Evolutionary conservation across 202 grass and related monocot genomes (phyloP), one percentile per base, ranked within the genome.

Genomic region (Carex sylvatica): DNA sequence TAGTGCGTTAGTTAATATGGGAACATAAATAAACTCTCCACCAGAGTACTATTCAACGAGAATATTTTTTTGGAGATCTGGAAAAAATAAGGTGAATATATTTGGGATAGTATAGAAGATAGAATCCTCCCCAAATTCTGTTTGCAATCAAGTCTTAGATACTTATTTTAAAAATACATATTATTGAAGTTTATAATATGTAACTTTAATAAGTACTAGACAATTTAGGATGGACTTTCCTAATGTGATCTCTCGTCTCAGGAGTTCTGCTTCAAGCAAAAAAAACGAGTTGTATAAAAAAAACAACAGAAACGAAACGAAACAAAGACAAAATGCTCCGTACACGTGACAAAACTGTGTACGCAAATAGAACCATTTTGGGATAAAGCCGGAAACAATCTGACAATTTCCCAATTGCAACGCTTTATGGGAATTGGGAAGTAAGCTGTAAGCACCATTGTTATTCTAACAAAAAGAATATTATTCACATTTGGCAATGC

Each of bases 371-470:
- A 54, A 54, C 46, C 69, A 54, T 53, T 74, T 74, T 74, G 71
- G 71, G 71, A 74, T 28, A 31, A 54, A 31, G 71, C 51, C 49
- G 49, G 49, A 75, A 74, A 55, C 72, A 75, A 75, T 55, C 24
- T 15, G 24, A 75, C 49, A 75, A 33, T 75, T 75, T 74, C 49
- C 24, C 72, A 31, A 16, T 75, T 33, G 72, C 49, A 33, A 75
- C 13, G 23, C 15, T 75, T 55, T 33, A 52, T 75, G 72, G 72
- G 51, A 55, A n/a, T 30, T 75, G 72, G 72, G 51, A 55, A n/a
- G 49, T 31, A 31, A 14, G 49, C 22, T 11, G 49, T 31, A 31
- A 14, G 49, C 22, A 24, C 23, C 49, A 10, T 75, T 74, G 28
- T 31, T 75, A 54, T 74, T 74, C 24, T 74, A 52, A 13, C 46